Base-by-base conservation (phyloP, 2,329 filamentous ascomycete species). In the Chrysosporium queenslandicum region DNA sequence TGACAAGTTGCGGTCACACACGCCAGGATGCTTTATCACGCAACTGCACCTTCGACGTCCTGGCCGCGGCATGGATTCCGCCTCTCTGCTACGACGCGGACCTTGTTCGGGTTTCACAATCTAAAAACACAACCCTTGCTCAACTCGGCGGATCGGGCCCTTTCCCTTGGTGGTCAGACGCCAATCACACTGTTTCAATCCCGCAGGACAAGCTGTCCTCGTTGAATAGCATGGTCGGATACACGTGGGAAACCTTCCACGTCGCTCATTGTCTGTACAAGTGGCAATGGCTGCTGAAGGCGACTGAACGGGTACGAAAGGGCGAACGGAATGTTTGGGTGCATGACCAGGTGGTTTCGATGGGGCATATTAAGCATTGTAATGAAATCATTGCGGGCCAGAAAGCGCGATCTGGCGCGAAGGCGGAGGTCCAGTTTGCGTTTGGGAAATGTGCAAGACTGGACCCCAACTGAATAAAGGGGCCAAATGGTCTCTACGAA, bases 201-300 rank as follows among this genome's bases (percentile, higher is more conserved):
- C 2, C 47, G 14, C 30, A 40, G 34, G 52, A 52, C 42, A 30
- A 16, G 5, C 42, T 56, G 8, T 34, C 32, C 29, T 18, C 41
- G 6, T 25, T 50, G 12, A 49, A 54, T 32, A 40, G 30, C 21
- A 53, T 56, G 37, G 36, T 50, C 12, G 55, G 36, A 21, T 30
- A 54, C 49, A 56, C 55, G 1, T 56, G 52, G 55, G 55, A 56
- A 46, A 47, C 30, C 3, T 56, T 46, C 21, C 55, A 56, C 32
- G 36, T 46, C 16, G 49, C 49, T 40, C 52, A 53, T 29, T 54
- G 55, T 25, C 14, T 55, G 30, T 56, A 54, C 29, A 52, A 54
- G 29, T 56, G 55, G 55, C 55, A 49, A 16, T 41, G 36, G 20
- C 40, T 56, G 25, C 40, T 52, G 32, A 55, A 42, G n/a, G 49